phyloP scores from a whole-genome alignment of 345 rosid genomes.

The Limnanthes douglasii region DNA sequence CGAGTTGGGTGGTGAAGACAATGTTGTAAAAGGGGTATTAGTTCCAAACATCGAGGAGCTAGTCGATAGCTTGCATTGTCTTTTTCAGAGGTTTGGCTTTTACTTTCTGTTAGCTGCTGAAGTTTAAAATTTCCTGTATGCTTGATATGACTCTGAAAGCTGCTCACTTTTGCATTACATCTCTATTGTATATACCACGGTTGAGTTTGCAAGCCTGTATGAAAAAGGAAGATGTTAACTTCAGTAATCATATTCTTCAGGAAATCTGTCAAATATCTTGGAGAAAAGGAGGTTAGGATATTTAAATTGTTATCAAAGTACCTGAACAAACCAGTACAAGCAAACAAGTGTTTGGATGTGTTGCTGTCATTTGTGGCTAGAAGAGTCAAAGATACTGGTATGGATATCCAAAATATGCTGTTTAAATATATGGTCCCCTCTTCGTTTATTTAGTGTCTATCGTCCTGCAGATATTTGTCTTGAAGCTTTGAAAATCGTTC shows the following conservation, averaged over 20 bases:
- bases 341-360: slow-evolving; percentile 47
- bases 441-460: too few species aligned
- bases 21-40: slow-evolving; percentile 23
- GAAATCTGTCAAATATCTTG: slow-evolving; percentile 53
- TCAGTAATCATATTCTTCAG: slow-evolving; percentile 18
- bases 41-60: slow-evolving; percentile 45
- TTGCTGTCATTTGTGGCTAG: slow-evolving; percentile 49
- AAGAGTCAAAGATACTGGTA: slow-evolving; percentile 46
- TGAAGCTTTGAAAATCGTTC: slow-evolving; percentile 47
- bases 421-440: too few species aligned
- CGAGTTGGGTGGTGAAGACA: slow-evolving; percentile 35
- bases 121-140: too few species aligned
- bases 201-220: too few species aligned
- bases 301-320: slow-evolving; percentile 53
- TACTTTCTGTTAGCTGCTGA: too few species aligned
- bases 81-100: too few species aligned
- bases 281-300: slow-evolving; percentile 41
- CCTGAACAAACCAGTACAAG: slow-evolving; percentile 31
- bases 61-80: slow-evolving; percentile 49
- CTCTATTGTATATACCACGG: neutral
- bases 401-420: slow-evolving; percentile 8
- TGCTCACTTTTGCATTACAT: neutral
- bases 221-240: too few species aligned
- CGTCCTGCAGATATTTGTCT: slow-evolving; percentile 28
- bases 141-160: too few species aligned